Evolutionary conservation across 2,329 filamentous ascomycete genomes (phyloP).

Genomic region (Fusarium acutatum): DNA sequence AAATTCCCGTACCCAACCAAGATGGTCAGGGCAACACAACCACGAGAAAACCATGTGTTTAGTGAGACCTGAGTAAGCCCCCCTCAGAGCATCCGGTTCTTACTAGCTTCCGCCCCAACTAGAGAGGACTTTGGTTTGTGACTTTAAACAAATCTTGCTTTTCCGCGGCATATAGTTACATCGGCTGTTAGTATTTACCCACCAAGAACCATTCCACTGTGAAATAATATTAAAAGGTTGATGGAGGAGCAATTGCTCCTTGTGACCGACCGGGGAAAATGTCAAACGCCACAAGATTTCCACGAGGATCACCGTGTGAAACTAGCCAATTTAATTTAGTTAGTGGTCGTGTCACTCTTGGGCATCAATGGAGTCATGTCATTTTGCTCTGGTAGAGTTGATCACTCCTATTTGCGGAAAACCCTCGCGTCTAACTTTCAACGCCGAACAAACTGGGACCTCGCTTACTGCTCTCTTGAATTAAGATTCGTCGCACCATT

Average conservation of each 20-base stretch:
- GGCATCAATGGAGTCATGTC: not conserved
- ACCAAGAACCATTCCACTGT: not conserved
- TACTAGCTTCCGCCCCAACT: not conserved
- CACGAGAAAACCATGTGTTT: conserved; percentile 8
- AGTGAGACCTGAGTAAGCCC: not conserved
- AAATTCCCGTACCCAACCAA: not conserved
- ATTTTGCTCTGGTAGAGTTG: not conserved
- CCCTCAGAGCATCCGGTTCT: not conserved
- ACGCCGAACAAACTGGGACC: not conserved
- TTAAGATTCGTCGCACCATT: not conserved
- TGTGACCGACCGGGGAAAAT: not conserved
- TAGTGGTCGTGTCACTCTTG: not conserved
- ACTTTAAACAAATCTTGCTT: not conserved
- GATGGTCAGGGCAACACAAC: not conserved
- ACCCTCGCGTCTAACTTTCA: not conserved
- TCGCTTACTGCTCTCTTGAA: not conserved
- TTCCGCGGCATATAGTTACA: not conserved
- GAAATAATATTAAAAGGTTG: not conserved
- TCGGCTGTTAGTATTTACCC: not conserved
- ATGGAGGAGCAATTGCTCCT: not conserved
- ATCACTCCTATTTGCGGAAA: not conserved
- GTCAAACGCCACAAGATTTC: not conserved
- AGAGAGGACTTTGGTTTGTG: no score
- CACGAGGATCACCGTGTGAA: not conserved
- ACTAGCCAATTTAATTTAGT: not conserved